A percentile compares a stretch with the other conserved stretches of the same genome.
Conservation (phyloP, 331 rosid species). For the Cydonia oblonga region DNA sequence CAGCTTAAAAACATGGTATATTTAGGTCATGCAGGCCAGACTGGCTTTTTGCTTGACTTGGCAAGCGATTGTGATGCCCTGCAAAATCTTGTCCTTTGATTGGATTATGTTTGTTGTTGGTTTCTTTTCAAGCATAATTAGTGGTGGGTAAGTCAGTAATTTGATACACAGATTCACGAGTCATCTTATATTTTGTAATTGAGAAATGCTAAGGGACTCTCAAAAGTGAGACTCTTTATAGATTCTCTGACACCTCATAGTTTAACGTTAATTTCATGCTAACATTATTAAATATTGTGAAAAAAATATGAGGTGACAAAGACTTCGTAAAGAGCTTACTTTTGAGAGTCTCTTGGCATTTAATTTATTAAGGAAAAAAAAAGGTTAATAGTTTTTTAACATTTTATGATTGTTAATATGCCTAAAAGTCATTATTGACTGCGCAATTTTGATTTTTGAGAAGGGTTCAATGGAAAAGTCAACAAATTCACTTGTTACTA, state of each 20-base stretch:
- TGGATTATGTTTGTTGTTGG: constrained; percentile 19
- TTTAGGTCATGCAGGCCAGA: constrained; percentile 7
- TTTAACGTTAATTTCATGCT: too few species aligned
- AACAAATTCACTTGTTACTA: background rate
- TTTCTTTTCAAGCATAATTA: constrained; percentile 23
- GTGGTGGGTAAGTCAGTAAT: constrained; percentile 19
- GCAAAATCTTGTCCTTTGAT: constrained; percentile 15
- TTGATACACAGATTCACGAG: background rate
- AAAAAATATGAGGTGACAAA: too few species aligned
- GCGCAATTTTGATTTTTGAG: background rate
- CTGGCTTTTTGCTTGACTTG: constrained; percentile 9
- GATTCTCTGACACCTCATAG: too few species aligned
- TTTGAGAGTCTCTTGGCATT: too few species aligned
- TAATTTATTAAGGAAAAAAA: too few species aligned
- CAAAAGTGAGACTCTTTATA: too few species aligned
- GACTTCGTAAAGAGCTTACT: too few species aligned
- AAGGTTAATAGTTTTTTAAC: too few species aligned
- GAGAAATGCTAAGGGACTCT: too few species aligned
- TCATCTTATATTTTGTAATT: too few species aligned
- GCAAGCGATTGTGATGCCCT: constrained; percentile 27
- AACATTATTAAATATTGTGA: too few species aligned
- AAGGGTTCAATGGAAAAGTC: background rate
- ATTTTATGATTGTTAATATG: background rate
- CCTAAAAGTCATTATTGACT: background rate
- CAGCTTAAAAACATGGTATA: constrained; percentile 4